phyloP scores from a whole-genome alignment of 495 filamentous ascomycete species.

The Annulohypoxylon bovei region DNA sequence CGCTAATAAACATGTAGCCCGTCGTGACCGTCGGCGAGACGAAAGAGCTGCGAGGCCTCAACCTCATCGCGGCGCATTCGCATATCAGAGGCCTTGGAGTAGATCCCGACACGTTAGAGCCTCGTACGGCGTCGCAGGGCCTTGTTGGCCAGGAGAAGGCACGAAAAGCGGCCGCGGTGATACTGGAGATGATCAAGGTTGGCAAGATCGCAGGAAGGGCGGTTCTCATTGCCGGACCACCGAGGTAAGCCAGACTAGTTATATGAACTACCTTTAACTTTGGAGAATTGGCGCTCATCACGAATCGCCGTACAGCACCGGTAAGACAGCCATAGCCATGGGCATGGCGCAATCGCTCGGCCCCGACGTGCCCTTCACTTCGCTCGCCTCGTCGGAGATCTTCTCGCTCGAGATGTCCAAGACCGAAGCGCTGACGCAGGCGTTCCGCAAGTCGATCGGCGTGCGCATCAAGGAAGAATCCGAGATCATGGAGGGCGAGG shows the following conservation, averaged over 20 bases:
- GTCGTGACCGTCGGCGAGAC: conserved; percentile 94
- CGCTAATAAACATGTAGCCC: conserved; percentile 61
- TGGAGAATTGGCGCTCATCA: not conserved
- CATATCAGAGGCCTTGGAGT: conserved; percentile 97
- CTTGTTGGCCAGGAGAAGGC: conserved; percentile 97
- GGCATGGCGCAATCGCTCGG: conserved; percentile 97
- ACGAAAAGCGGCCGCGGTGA: conserved; percentile 92
- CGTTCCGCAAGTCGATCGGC: conserved; percentile 96
- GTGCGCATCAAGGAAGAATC: conserved; percentile 98
- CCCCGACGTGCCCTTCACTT: conserved; percentile 93
- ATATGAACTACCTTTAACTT: not conserved
- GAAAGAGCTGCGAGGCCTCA: conserved; percentile 92
- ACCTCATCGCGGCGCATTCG: conserved; percentile 97
- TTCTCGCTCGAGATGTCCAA: conserved; percentile 99
- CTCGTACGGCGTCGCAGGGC: conserved; percentile 87
- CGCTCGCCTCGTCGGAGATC: conserved; percentile 93
- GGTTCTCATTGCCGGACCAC: conserved; percentile 93
- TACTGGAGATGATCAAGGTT: conserved; percentile 97
- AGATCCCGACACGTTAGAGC: conserved; percentile 89
- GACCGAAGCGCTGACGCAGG: conserved; percentile 96
- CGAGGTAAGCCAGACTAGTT: conserved; percentile 61
- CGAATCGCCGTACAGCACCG: conserved; percentile 68
- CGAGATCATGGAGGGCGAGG: conserved; percentile 98
- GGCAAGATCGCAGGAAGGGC: conserved; percentile 97
- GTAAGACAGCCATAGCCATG: conserved; percentile 98